Evolutionary conservation across 495 filamentous ascomycete species (phyloP).

Genomic region (Xylaria castorea): DNA sequence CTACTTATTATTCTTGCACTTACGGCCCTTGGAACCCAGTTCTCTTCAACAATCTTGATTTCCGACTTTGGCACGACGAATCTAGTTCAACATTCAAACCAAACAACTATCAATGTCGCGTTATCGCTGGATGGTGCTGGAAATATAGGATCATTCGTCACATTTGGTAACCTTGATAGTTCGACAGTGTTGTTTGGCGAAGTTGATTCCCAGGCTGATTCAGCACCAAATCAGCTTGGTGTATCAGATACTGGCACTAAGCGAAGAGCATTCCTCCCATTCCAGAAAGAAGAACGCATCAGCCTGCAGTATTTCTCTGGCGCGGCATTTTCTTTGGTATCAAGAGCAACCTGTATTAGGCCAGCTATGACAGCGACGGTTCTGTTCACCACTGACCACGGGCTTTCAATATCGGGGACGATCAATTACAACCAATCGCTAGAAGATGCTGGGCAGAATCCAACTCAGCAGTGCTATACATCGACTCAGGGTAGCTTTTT

Average conservation of each 20-base stretch:
- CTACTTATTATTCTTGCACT: constrained; percentile 2
- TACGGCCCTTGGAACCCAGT: neutral
- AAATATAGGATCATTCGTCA: neutral
- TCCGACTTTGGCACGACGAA: neutral
- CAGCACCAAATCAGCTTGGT: constrained; percentile 4
- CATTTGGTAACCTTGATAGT: neutral
- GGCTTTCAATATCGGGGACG: neutral
- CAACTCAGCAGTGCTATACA: neutral
- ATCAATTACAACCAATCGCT: constrained; percentile 7
- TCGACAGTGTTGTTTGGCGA: neutral
- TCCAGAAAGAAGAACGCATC: neutral
- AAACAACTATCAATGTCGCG: neutral
- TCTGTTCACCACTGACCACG: neutral
- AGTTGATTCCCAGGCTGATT: neutral
- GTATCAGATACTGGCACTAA: neutral
- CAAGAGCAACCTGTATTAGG: neutral
- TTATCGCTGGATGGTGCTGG: neutral
- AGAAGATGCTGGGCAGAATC: neutral
- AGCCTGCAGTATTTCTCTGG: neutral
- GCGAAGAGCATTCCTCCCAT: neutral
- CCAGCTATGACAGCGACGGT: constrained; percentile 5
- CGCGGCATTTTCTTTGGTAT: neutral
- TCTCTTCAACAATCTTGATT: constrained; percentile 9
- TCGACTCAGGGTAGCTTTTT: neutral
- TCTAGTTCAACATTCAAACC: neutral